phyloP scores from a whole-genome alignment of 345 rosid species.

The Euclidium syriacum region DNA sequence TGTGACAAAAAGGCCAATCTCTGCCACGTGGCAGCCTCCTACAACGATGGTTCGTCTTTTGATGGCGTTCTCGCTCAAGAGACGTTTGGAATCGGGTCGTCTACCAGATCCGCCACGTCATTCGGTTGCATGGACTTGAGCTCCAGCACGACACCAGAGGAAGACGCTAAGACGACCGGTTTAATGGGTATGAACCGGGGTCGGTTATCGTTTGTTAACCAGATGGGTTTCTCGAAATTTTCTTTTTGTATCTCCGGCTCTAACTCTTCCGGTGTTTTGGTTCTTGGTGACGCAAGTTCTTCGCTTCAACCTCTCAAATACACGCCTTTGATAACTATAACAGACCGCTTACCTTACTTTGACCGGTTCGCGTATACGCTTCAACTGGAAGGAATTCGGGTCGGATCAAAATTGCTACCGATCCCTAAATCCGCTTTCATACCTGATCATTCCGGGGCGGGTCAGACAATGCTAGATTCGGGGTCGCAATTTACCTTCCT shows the following conservation, averaged over 20 bases:
- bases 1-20: conserved; percentile 39
- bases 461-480: conserved; percentile 73
- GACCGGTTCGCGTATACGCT: conserved; percentile 64
- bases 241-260: conserved; percentile 68
- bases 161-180: conserved; percentile 56
- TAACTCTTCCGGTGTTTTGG: conserved; percentile 54
- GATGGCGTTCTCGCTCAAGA: conserved; percentile 61
- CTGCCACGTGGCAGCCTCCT: conserved; percentile 52
- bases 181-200: conserved; percentile 75
- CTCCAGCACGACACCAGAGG: conserved; percentile 39
- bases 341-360: conserved; percentile 50
- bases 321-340: conserved; percentile 44
- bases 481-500: conserved; percentile 65
- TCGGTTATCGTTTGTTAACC: conserved; percentile 57
- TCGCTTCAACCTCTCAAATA: conserved; percentile 44
- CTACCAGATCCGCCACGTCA: conserved; percentile 24
- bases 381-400: conserved; percentile 53
- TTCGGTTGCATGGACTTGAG: conserved; percentile 70
- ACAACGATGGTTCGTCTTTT: conserved; percentile 52
- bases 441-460: conserved; percentile 53
- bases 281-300: conserved; percentile 46
- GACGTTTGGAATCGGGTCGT: conserved; percentile 38
- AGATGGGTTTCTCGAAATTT: conserved; percentile 59
- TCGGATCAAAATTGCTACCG: conserved; percentile 31
- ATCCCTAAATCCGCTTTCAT: conserved; percentile 40